Evolutionary conservation across 2,329 filamentous ascomycete genomes (phyloP), one percentile per base, ranked within the genome.

Genomic region (Neocatenulostroma microsporum): DNA sequence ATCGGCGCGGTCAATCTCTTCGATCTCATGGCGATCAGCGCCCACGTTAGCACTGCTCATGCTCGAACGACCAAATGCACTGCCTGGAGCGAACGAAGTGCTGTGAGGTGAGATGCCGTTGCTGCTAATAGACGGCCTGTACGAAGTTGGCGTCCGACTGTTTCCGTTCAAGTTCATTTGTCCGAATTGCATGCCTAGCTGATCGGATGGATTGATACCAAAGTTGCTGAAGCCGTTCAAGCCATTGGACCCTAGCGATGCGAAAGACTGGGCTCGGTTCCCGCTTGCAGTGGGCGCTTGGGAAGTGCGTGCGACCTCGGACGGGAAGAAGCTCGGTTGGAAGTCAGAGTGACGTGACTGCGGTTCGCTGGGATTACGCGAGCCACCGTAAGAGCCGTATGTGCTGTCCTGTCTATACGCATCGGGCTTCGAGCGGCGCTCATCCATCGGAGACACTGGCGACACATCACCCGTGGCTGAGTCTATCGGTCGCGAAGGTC

Each of bases 361-460:
- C 29, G 76, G 73, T 30, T 74, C 60, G 54, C 68, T 76, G 27
- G 64, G 60, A 40, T 76, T 75, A 41, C 73, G 66, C n/a, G 73
- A 70, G n/a, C n/a, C n/a, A n/a, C n/a, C n/a, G n/a, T n/a, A n/a
- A n/a, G n/a, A n/a, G n/a, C n/a, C n/a, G n/a, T n/a, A n/a, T n/a
- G n/a, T n/a, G n/a, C n/a, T n/a, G n/a, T n/a, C n/a, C n/a, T n/a
- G n/a, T n/a, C n/a, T n/a, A n/a, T n/a, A n/a, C n/a, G n/a, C n/a
- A n/a, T n/a, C n/a, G n/a, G n/a, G n/a, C n/a, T n/a, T n/a, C n/a
- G n/a, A n/a, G n/a, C 60, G 55, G 21, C 63, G 53, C 32, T 66
- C 64, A 23, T 67, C 63, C 29, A 50, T 62, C 3, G 65, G 65
- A 15, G 65, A 67, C 21, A n/a, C n/a, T n/a, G n/a, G n/a, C n/a